Evolutionary conservation across 2,329 filamentous ascomycete species (phyloP), one percentile per base, ranked within the genome.

Genomic region (Sporothrix dimorphospora): DNA sequence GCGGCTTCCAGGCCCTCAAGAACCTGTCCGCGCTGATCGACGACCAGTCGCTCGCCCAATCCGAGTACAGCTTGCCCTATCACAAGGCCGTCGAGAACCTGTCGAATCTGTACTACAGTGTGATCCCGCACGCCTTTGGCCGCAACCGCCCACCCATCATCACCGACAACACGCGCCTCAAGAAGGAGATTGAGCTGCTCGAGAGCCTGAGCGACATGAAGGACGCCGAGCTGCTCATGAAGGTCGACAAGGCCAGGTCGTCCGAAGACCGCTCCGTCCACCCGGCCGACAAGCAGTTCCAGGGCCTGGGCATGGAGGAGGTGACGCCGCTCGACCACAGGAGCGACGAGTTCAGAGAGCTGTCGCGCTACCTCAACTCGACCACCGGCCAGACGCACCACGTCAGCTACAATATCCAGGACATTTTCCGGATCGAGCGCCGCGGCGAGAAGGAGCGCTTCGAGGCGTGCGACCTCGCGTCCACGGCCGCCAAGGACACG

Each of bases 171-270:
- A 75, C 76, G 1, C 80, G 86, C 75, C 86, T 97, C 76, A 94
- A 94, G 82, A 86, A 82, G 76, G 94, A 97, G 81, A 87, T 95
- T 76, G 91, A 93, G 59, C 85, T 97, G 75, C 87, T 97, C 0
- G 93, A 97, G 77, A 92, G 90, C 73, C 83, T 97, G 78, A 91
- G 90, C 1, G 93, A 96, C 77, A 95, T 97, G 92, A 94, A 94
- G 81, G 91, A 93, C 73, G 90, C 93, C 1, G 88, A 89, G 27
- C 87, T 90, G 34, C 91, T 97, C 78, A 91, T 97, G 87, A 94
- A 93, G 80, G 82, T 85, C 4, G 87, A 89, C 59, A 83, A 84
- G 74, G 81, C 27, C 87, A 90, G 30, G 82, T 85, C 7, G 11
- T 8, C 24, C 21, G 55, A 47, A n/a, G 42, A 27, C 12, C 83